Percentiles rank a stretch among this genome's conserved stretches.
Evolutionary conservation across 768 basidiomycete genomes (phyloP).

Genomic region (Pholiota microspora): DNA sequence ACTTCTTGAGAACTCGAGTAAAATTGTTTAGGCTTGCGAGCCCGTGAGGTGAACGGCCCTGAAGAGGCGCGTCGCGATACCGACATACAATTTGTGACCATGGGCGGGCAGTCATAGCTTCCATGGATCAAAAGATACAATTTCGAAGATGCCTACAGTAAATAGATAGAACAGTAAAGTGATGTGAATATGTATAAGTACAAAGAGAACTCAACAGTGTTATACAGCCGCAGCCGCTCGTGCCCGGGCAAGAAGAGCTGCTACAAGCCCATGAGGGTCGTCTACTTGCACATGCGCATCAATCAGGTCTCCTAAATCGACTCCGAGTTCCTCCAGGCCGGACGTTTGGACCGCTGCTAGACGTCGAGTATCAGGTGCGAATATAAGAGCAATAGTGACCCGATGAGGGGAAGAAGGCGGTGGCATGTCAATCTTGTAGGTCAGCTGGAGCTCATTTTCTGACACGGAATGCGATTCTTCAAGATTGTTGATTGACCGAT

Average conservation of each 20-base stretch:
- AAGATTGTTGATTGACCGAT: slow-evolving; percentile 61
- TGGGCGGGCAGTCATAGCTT: no score
- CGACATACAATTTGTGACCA: no score
- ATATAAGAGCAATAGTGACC: slow-evolving; percentile 58
- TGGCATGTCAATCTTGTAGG: slow-evolving; percentile 48
- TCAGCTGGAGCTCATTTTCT: slow-evolving; percentile 76
- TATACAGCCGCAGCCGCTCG: slow-evolving; percentile 18
- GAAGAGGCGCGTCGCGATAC: no score
- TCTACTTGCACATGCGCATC: slow-evolving; percentile 63
- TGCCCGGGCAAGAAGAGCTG: slow-evolving; percentile 53
- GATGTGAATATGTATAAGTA: slow-evolving; percentile 2
- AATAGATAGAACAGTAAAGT: neutral
- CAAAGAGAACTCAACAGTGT: neutral
- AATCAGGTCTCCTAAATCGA: slow-evolving; percentile 57
- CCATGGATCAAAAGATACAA: neutral
- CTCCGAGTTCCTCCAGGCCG: slow-evolving; percentile 48
- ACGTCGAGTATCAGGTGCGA: slow-evolving; percentile 65
- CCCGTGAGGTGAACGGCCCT: no score
- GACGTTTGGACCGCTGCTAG: slow-evolving; percentile 58
- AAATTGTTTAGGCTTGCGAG: neutral
- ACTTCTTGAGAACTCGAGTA: neutral
- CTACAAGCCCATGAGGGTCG: slow-evolving; percentile 64
- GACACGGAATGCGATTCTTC: slow-evolving; percentile 57
- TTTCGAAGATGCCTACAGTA: neutral
- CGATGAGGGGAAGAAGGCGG: slow-evolving; percentile 27